A percentile compares a stretch with the other conserved stretches of the same genome.
phyloP scores from a whole-genome alignment of 2,329 filamentous ascomycete species.

The Cryphonectria parasitica region DNA sequence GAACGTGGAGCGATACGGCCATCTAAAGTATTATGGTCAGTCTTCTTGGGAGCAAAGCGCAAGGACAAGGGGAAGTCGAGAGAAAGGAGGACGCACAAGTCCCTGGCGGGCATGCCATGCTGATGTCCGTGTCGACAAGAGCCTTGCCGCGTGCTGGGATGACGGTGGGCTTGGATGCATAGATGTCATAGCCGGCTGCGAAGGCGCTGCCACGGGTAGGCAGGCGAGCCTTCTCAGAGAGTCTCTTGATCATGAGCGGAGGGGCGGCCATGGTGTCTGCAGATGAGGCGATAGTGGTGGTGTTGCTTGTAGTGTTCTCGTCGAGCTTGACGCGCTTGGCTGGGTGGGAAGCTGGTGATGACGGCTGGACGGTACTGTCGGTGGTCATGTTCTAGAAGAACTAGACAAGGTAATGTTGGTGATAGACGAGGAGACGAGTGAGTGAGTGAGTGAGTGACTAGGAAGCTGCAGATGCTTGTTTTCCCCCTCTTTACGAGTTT shows the following conservation, averaged over 20 bases:
- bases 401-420: constrained; percentile 15
- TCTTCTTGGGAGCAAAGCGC: neutral
- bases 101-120: constrained; percentile 85
- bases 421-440: neutral
- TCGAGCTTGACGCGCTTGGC: constrained; percentile 78
- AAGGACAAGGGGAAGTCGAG: neutral
- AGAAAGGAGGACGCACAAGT: constrained; percentile 67
- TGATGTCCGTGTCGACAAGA: constrained; percentile 87
- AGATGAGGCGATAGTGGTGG: constrained; percentile 29
- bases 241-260: constrained; percentile 85
- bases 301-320: constrained; percentile 31
- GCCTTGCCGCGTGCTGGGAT: constrained; percentile 84
- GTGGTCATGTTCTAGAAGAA: constrained; percentile 37
- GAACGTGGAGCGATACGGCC: constrained; percentile 88
- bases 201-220: constrained; percentile 89
- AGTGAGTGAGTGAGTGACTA: neutral
- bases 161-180: constrained; percentile 72
- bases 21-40: constrained; percentile 55
- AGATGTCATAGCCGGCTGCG: constrained; percentile 93
- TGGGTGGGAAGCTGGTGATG: constrained; percentile 72
- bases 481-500: constrained; percentile 4
- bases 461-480: constrained; percentile 1
- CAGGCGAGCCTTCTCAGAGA: constrained; percentile 75
- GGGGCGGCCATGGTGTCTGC: constrained; percentile 44
- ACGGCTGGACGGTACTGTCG: constrained; percentile 50